Percentiles rank a stretch among this genome's conserved stretches.
phyloP scores from a whole-genome alignment of 164 flowering plant species.

The Aristolochia fimbriata region DNA sequence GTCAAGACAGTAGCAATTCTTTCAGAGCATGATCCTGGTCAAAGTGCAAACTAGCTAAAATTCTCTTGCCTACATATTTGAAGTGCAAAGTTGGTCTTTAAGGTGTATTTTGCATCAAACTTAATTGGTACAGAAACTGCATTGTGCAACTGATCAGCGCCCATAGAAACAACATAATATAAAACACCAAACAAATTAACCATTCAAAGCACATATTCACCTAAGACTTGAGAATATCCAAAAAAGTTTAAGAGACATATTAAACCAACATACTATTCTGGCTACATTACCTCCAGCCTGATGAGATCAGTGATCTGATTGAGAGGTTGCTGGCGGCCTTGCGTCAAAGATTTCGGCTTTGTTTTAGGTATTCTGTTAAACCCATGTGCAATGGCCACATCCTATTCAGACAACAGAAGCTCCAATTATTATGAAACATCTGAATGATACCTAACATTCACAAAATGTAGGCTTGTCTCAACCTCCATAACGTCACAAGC shows the following conservation, averaged over 20 bases:
- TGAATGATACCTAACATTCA: background rate
- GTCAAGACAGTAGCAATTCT: too few species aligned
- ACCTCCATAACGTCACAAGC: conserved; percentile 99
- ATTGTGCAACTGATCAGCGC: too few species aligned
- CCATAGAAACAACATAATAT: too few species aligned
- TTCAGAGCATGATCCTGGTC: too few species aligned
- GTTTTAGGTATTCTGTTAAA: conserved; percentile 62
- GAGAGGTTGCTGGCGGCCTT: conserved; percentile 37
- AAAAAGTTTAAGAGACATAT: background rate
- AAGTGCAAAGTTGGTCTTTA: too few species aligned
- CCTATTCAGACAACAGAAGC: conserved; percentile 20
- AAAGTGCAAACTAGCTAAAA: too few species aligned
- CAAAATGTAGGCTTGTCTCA: conserved; percentile 1
- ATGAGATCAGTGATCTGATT: conserved; percentile 69
- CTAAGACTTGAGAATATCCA: background rate
- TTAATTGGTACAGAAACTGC: too few species aligned
- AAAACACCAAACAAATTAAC: too few species aligned
- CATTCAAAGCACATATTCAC: background rate
- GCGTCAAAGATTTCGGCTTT: conserved; percentile 48
- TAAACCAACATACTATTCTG: background rate
- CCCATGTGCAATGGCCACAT: conserved; percentile 85
- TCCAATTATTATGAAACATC: background rate
- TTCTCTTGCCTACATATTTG: too few species aligned
- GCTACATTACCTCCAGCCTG: conserved; percentile 56
- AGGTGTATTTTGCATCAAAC: too few species aligned